Percentiles rank a stretch among this genome's conserved stretches.
phyloP scores from a whole-genome alignment of 2,329 filamentous ascomycete genomes.

The Stagonosporopsis tanaceti region DNA sequence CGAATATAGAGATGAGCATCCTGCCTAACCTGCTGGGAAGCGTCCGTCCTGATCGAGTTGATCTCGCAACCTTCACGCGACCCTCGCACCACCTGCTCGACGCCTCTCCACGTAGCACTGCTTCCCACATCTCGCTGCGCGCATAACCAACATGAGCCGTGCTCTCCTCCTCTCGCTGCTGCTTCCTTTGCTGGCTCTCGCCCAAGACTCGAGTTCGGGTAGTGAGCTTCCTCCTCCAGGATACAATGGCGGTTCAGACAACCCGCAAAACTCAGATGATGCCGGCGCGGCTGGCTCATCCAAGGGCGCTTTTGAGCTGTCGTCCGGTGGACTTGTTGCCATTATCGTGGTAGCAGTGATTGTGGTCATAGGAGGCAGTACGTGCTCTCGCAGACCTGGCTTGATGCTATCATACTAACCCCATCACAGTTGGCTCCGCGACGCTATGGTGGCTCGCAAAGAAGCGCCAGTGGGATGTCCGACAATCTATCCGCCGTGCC shows the following conservation, averaged over 20 bases:
- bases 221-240: slow-evolving; percentile 36
- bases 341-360: slow-evolving; percentile 77
- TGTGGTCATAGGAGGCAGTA: slow-evolving; percentile 70
- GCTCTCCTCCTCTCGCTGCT: slow-evolving; percentile 35
- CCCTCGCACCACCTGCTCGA: slow-evolving; percentile 35
- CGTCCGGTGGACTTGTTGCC: slow-evolving; percentile 73
- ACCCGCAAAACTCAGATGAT: slow-evolving; percentile 44
- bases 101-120: slow-evolving; percentile 25
- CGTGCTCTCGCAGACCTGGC: slow-evolving; percentile 34
- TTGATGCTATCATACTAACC: slow-evolving; percentile 21
- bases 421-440: slow-evolving; percentile 64
- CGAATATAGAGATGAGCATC: slow-evolving; percentile 48
- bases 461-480: slow-evolving; percentile 83
- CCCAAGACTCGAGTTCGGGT: slow-evolving; percentile 32
- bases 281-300: slow-evolving; percentile 72
- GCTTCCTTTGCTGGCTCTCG: slow-evolving; percentile 39
- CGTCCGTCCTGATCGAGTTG: slow-evolving; percentile 33
- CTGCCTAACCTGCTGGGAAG: slow-evolving; percentile 34
- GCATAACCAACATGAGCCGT: slow-evolving; percentile 36
- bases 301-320: slow-evolving; percentile 68
- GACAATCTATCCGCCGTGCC: slow-evolving; percentile 74
- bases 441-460: slow-evolving; percentile 81
- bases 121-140: slow-evolving; percentile 20
- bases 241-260: slow-evolving; percentile 50
- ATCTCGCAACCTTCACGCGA: slow-evolving; percentile 42